Evolutionary conservation across 1,139 yeast species (phyloP), one percentile per base, ranked within the genome.

Genomic region (Lodderomyces parapsilosis): DNA sequence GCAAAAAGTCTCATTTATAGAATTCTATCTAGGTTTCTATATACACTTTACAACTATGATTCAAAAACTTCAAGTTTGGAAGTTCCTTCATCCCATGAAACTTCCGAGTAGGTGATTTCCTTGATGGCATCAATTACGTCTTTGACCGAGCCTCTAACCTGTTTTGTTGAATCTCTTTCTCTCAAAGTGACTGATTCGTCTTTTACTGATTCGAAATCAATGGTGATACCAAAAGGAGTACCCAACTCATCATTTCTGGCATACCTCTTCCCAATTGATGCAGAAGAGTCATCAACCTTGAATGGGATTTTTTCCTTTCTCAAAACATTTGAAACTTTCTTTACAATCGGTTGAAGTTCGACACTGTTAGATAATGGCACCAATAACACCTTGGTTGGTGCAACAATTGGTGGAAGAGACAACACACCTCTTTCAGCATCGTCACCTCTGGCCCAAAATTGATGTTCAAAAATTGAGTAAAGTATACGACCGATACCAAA

Each of bases 221-320:
- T 86, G 53, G 99, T 94, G 66, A 94, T 81, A 68, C 99, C 99
- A 62, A 93, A 94, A 56, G 99, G 99, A 46, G 99, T 94, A 68
- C 99, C 99, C 65, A 94, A 81, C 73, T 94, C 99, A 68, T 94
- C 99, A 66, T 94, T 94, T 76, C 99, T 88, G 49, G 99, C 91
- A 61, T 94, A 94, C 74, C 99, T 86, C 76, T 91, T 89, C 73
- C 99, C 99, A 58, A 94, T 93, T 24, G 98, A 89, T 28, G 96
- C 98, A 59, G 96, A 86, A 14, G 98, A 90, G 65, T 94, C 99
- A 65, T 94, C 99, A 46, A 91, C 85, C 78, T 91, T 93, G 77
- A 91, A 89, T 53, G 98, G 94, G 57, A 94, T 82, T 63, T 90
- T 94, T 52, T 82, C 83, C 55, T 76, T 74, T 68, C 95, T 87